phyloP scores from a whole-genome alignment of 2,329 filamentous ascomycete genomes.

The Aureobasidium sp. region DNA sequence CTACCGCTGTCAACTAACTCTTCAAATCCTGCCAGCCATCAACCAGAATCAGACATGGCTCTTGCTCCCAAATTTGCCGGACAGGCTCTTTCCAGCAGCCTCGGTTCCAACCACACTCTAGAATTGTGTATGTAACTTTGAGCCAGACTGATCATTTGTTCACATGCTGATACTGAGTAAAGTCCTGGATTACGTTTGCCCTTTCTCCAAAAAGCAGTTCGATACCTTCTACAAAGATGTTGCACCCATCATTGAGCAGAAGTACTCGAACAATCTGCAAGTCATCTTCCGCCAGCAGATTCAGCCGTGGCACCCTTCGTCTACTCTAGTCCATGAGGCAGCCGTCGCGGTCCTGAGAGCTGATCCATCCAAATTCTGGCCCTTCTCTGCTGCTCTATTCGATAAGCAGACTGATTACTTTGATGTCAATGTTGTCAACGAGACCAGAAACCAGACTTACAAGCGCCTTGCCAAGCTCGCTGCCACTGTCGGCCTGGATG shows the following conservation, averaged over 20 bases:
- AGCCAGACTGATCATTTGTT: constrained; percentile 40
- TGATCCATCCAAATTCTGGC: constrained; percentile 67
- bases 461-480: constrained; percentile 70
- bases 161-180: neutral
- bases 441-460: constrained; percentile 81
- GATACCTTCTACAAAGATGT: constrained; percentile 61
- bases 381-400: constrained; percentile 65
- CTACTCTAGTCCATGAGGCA: constrained; percentile 64
- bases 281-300: constrained; percentile 87
- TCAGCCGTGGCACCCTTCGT: constrained; percentile 91
- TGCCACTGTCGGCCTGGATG: constrained; percentile 59
- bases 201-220: constrained; percentile 62
- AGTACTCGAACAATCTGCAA: constrained; percentile 56
- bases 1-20: neutral
- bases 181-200: constrained; percentile 88
- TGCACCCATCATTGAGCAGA: constrained; percentile 55
- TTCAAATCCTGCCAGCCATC: neutral
- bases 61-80: constrained; percentile 71
- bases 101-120: constrained; percentile 39
- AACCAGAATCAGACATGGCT: constrained; percentile 48
- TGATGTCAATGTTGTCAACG: constrained; percentile 74
- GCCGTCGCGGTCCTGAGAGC: constrained; percentile 70
- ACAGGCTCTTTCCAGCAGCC: constrained; percentile 54
- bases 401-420: constrained; percentile 69
- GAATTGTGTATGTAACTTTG: constrained; percentile 41